phyloP scores from a whole-genome alignment of 2,329 filamentous ascomycete species.

The Pestalotiopsis sp. region DNA sequence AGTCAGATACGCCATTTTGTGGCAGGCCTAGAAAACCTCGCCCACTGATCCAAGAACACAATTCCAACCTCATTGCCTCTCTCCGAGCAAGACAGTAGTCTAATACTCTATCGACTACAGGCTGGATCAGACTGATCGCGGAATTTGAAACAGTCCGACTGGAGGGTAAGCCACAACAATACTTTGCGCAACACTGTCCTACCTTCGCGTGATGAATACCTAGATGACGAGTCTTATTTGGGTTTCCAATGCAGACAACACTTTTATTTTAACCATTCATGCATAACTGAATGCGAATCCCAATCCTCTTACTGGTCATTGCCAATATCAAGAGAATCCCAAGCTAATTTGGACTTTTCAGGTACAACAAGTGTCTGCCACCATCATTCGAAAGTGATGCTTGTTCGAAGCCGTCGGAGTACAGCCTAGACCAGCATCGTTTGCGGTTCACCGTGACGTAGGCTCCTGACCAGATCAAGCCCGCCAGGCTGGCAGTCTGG shows the following conservation, averaged over 20 bases:
- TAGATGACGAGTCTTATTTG: conserved; percentile 70
- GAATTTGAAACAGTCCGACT: not conserved
- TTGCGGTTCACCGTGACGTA: not conserved
- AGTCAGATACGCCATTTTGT: conserved; percentile 85
- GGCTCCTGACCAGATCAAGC: not conserved
- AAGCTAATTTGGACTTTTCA: conserved; percentile 7
- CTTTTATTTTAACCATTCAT: conserved; percentile 63
- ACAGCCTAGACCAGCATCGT: not conserved
- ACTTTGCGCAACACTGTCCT: conserved; percentile 5
- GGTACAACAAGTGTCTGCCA: not conserved
- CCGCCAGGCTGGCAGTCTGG: not conserved
- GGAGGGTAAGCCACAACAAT: not conserved
- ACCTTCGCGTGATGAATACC: conserved; percentile 47
- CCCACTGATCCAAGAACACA: conserved; percentile 72
- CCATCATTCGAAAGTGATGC: too few relatives aligned
- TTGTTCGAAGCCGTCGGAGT: too few relatives aligned
- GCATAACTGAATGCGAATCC: conserved; percentile 48
- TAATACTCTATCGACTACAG: not conserved
- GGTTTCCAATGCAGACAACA: conserved; percentile 64
- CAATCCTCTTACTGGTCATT: not conserved
- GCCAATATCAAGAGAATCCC: too few relatives aligned
- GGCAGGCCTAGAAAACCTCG: conserved; percentile 99
- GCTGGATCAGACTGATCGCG: not conserved
- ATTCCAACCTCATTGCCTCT: not conserved
- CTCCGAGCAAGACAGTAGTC: not conserved